Percentiles rank a stretch among this genome's conserved stretches.
Conservation (phyloP, 2,329 filamentous ascomycete genomes). For the Colletotrichum tamarilloi region DNA sequence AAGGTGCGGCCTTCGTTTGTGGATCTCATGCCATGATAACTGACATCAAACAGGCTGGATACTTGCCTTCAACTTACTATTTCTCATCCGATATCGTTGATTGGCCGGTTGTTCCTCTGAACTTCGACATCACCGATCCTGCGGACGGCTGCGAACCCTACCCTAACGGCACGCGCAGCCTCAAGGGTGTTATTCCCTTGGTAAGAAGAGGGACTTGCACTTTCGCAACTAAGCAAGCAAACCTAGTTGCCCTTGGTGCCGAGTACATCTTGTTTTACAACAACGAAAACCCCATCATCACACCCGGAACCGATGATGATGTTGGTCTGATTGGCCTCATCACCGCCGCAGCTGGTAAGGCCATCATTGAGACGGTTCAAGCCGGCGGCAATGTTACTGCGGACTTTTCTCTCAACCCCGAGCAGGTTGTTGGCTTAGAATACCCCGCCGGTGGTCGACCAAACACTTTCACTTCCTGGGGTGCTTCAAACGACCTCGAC, state of each 20-base stretch:
- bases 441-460: constrained; percentile 47
- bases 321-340: constrained; percentile 39
- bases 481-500: constrained; percentile 53
- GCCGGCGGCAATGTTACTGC: constrained; percentile 43
- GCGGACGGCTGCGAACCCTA: constrained; percentile 44
- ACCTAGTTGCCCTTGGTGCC: constrained; percentile 42
- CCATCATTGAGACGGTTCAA: constrained; percentile 41
- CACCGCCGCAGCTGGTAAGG: constrained; percentile 39
- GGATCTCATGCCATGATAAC: constrained; percentile 41
- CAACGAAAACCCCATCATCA: constrained; percentile 37
- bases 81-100: constrained; percentile 48
- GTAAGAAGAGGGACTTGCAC: constrained; percentile 49
- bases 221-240: constrained; percentile 41
- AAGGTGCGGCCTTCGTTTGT: background rate
- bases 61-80: constrained; percentile 48
- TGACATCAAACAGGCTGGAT: constrained; percentile 42
- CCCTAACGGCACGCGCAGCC: constrained; percentile 36
- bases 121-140: constrained; percentile 40
- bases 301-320: constrained; percentile 29
- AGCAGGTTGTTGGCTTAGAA: constrained; percentile 39
- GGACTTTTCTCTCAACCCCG: constrained; percentile 43
- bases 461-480: constrained; percentile 55
- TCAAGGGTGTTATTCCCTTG: constrained; percentile 41
- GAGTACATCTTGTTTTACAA: constrained; percentile 46
- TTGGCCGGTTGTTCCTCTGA: constrained; percentile 43